Conservation (phyloP, 2,329 filamentous ascomycete genomes). For the Xylariomycetidae sp. region DNA sequence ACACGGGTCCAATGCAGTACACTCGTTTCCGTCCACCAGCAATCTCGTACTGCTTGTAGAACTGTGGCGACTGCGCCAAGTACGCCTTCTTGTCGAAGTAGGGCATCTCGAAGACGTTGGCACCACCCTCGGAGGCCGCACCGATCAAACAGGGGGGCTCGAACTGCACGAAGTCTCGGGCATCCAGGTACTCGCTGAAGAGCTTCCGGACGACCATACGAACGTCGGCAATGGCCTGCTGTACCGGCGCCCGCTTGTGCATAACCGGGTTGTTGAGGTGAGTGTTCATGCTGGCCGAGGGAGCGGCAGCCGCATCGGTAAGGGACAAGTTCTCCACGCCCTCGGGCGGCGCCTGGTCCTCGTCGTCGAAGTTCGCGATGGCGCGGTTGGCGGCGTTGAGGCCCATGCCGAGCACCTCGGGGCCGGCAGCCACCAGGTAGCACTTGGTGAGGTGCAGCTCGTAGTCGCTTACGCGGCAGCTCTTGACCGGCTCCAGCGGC, state of each 20-base stretch:
- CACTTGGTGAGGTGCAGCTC: slow-evolving; percentile 88
- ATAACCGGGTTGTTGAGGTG: slow-evolving; percentile 88
- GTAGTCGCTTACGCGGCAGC: slow-evolving; percentile 68
- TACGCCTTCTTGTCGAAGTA: slow-evolving; percentile 85
- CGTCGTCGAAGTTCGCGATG: slow-evolving; percentile 54
- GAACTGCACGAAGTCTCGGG: slow-evolving; percentile 72
- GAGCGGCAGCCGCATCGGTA: slow-evolving; percentile 36
- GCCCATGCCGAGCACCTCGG: slow-evolving; percentile 52
- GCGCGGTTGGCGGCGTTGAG: slow-evolving; percentile 49
- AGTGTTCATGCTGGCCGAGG: slow-evolving; percentile 75
- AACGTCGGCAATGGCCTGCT: slow-evolving; percentile 65
- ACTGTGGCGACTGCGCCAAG: slow-evolving; percentile 74
- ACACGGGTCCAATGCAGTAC: slow-evolving; percentile 73
- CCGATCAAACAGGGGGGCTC: slow-evolving; percentile 87
- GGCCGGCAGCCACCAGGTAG: slow-evolving; percentile 65
- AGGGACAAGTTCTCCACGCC: slow-evolving; percentile 36
- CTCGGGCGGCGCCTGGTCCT: slow-evolving; percentile 33
- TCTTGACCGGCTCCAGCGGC: slow-evolving; percentile 83
- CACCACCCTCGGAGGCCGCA: slow-evolving; percentile 86
- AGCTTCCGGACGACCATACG: slow-evolving; percentile 57
- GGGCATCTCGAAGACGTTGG: slow-evolving; percentile 81
- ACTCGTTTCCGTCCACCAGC: slow-evolving; percentile 72
- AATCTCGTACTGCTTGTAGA: slow-evolving; percentile 86
- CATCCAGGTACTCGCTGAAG: slow-evolving; percentile 73
- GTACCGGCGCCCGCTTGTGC: slow-evolving; percentile 85